Evolutionary conservation across 257 asterid species (phyloP).

Genomic region (Fraxinus excelsior): DNA sequence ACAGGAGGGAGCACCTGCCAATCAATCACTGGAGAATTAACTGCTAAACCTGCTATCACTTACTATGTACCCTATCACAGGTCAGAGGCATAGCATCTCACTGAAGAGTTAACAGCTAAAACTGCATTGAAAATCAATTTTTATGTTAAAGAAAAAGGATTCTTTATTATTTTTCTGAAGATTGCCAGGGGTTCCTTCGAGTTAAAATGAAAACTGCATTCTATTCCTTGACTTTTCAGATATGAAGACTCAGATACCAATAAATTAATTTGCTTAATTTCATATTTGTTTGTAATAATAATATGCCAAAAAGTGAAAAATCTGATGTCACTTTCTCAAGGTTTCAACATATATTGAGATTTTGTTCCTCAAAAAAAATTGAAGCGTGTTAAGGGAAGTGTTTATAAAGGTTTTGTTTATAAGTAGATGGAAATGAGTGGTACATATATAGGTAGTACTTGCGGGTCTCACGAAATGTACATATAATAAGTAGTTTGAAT

Average conservation of each 20-base stretch:
- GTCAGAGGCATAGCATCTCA: slow-evolving; percentile 20
- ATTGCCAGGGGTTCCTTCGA: neutral
- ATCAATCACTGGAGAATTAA: slow-evolving; percentile 69
- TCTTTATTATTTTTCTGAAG: neutral
- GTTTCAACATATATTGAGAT: neutral
- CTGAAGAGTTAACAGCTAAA: neutral
- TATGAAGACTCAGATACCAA: neutral
- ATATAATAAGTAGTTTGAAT: too few species aligned
- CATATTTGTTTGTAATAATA: neutral
- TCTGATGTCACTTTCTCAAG: neutral
- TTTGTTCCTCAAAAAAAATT: neutral
- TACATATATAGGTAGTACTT: too few species aligned
- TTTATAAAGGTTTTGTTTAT: too few species aligned
- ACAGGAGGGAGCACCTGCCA: slow-evolving; percentile 81
- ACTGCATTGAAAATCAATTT: neutral
- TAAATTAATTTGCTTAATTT: neutral
- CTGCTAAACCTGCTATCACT: slow-evolving; percentile 51
- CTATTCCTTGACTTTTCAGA: neutral
- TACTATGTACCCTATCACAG: slow-evolving; percentile 24
- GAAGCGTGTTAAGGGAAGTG: too few species aligned
- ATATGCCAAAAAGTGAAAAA: neutral
- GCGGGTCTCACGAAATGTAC: too few species aligned
- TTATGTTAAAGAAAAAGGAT: neutral
- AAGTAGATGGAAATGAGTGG: too few species aligned
- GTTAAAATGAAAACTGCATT: neutral